Evolutionary conservation across 306 rosid species (phyloP), one percentile per base, ranked within the genome.

Genomic region (Vigna unguiculata): DNA sequence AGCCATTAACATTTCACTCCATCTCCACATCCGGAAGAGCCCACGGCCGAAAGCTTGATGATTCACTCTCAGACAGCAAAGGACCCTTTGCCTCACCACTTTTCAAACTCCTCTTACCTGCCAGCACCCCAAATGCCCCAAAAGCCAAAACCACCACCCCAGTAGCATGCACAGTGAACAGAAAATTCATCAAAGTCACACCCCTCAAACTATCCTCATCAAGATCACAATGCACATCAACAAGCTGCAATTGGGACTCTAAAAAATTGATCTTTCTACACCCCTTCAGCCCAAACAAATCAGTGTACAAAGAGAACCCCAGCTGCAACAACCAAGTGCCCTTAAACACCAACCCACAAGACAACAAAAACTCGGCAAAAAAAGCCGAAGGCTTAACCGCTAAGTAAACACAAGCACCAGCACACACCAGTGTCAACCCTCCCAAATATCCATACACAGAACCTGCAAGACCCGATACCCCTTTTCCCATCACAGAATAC

Each of bases 261-360:
- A 63, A 70, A 13, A 78, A 10, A 3, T 83, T 73, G 76, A 91
- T 83, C 80, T 82, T 84, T 57, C 57, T 55, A 84, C 98, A 94
- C 72, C 97, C 98, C 76, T 89, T 86, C 53, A 91, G 40, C 6
- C 83, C 88, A 85, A 90, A 92, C 16, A 74, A 77, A 84, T 94
- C 90, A 16, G 96, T 88, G 32, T 89, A 90, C 82, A 94, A 58
- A 24, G 90, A 90, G 76, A 91, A 72, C 24, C 97, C 96, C 22
- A 75, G 69, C 72, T 94, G 98, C 74, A 94, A 52, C 60, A 94
- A 36, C 98, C 98, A 94, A 11, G 93, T 89, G 0, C 90, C 98
- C 85, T 94, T 94, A 10, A 94, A 89, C 59, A 88, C 80, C 87
- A 94, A 51, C 2, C 91, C 96, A 9, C 78, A 85, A 9, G 88